Evolutionary conservation across 208 protist species (phyloP).

Genomic region (Wallacemonas collosoma): DNA sequence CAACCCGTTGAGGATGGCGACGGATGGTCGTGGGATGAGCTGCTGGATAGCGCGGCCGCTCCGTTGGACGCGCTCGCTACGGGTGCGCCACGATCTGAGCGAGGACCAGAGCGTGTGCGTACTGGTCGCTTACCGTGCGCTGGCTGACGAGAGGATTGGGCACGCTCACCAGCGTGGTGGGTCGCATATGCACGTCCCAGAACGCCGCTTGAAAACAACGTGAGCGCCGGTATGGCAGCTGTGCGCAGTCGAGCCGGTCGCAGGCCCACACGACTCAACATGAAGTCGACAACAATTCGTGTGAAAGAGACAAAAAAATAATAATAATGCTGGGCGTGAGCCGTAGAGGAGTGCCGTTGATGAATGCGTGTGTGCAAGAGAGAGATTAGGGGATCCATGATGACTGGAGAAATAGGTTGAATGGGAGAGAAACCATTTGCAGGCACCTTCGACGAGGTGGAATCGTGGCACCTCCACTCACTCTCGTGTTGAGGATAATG

Average conservation of each 20-base stretch:
- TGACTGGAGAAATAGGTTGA: too few relatives aligned
- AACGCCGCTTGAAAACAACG: not conserved
- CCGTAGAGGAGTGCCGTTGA: too few relatives aligned
- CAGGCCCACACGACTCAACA: not conserved
- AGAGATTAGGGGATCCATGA: too few relatives aligned
- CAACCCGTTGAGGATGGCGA: not conserved
- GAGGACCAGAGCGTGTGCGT: too few relatives aligned
- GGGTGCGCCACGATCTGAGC: not conserved
- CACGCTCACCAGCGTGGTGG: not conserved
- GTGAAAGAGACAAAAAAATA: too few relatives aligned
- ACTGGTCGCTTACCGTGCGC: not conserved
- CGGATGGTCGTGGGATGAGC: not conserved
- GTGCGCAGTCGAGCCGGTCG: not conserved
- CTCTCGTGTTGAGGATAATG: too few relatives aligned
- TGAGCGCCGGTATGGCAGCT: not conserved
- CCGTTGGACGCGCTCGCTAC: not conserved
- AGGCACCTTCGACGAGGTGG: too few relatives aligned
- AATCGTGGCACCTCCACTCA: too few relatives aligned
- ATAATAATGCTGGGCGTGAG: too few relatives aligned
- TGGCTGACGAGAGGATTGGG: not conserved
- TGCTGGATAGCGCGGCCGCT: not conserved
- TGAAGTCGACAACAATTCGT: not conserved
- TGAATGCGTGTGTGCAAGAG: too few relatives aligned
- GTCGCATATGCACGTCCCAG: not conserved
- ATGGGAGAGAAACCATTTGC: too few relatives aligned